Conservation (phyloP, 2,329 filamentous ascomycete genomes). For the Pseudogymnoascus sp. region DNA sequence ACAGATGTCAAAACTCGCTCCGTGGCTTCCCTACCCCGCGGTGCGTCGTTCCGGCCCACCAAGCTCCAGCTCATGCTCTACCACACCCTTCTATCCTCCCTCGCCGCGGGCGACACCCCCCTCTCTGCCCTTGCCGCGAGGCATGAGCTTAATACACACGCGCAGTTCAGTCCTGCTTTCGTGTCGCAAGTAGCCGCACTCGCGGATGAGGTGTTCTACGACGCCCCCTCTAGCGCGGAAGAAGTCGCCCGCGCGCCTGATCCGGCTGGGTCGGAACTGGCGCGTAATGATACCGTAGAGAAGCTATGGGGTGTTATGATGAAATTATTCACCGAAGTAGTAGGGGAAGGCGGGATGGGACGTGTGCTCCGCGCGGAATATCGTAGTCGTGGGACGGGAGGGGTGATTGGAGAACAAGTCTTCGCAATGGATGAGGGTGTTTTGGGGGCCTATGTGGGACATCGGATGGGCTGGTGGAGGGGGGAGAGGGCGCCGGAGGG, state of each 20-base stretch:
- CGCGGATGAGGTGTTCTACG: conserved; percentile 57
- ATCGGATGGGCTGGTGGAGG: conserved; percentile 78
- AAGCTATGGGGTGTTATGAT: conserved; percentile 55
- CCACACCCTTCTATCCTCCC: conserved; percentile 67
- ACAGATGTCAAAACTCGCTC: conserved; percentile 82
- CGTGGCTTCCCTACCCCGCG: conserved; percentile 52
- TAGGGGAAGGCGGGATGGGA: not conserved
- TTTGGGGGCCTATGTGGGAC: conserved; percentile 57
- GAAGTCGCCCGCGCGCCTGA: conserved; percentile 21
- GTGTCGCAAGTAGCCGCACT: conserved; percentile 64
- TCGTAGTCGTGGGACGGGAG: conserved; percentile 37
- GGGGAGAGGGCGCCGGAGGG: conserved; percentile 65
- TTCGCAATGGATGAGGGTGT: conserved; percentile 58
- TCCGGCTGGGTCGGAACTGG: conserved; percentile 25
- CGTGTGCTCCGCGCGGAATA: conserved; percentile 49
- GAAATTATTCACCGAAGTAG: conserved; percentile 36
- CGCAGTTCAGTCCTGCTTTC: conserved; percentile 69
- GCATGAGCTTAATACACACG: conserved; percentile 59
- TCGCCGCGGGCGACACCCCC: conserved; percentile 64
- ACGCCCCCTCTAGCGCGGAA: conserved; percentile 30
- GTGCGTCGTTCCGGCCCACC: conserved; percentile 60
- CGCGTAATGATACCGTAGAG: conserved; percentile 51
- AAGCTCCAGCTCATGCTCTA: conserved; percentile 87
- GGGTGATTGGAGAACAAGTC: conserved; percentile 48
- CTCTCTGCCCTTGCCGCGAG: conserved; percentile 61